phyloP scores from a whole-genome alignment of 306 rosid genomes.

The Quercus rubra region DNA sequence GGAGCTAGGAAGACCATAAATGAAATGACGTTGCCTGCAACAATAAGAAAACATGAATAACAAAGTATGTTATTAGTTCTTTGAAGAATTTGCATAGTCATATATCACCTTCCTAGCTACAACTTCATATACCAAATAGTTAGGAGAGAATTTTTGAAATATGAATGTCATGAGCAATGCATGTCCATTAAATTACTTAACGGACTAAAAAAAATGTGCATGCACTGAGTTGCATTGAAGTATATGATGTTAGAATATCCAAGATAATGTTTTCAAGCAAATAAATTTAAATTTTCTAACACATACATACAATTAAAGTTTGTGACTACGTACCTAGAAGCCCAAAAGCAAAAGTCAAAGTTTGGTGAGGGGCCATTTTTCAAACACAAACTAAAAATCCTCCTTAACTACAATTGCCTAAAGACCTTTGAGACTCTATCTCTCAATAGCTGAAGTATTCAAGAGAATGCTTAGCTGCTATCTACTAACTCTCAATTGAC shows the following conservation, averaged over 20 bases:
- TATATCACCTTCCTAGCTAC: not conserved
- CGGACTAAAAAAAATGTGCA: not conserved
- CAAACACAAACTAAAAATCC: slow-evolving; percentile 2
- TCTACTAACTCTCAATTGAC: no score
- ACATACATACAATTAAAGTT: not conserved
- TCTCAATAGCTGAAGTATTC: slow-evolving; percentile 5
- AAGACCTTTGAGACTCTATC: slow-evolving; percentile 3
- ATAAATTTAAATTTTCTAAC: not conserved
- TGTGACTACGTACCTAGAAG: slow-evolving; percentile 53
- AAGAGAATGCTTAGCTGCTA: slow-evolving; percentile 9
- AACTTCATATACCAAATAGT: not conserved
- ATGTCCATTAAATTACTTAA: not conserved
- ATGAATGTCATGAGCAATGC: not conserved
- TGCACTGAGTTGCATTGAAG: not conserved
- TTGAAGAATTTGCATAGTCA: not conserved
- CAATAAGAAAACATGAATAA: slow-evolving; percentile 5
- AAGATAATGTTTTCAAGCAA: not conserved
- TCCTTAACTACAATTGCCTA: not conserved
- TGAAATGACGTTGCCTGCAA: slow-evolving; percentile 76
- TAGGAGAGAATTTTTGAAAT: not conserved
- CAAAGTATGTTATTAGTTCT: slow-evolving; percentile 10
- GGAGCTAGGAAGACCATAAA: slow-evolving; percentile 88
- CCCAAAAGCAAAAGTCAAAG: slow-evolving; percentile 64
- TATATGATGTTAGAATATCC: not conserved
- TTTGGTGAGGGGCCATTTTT: slow-evolving; percentile 48